phyloP scores from a whole-genome alignment of 768 basidiomycete genomes.

The Mycena pura region DNA sequence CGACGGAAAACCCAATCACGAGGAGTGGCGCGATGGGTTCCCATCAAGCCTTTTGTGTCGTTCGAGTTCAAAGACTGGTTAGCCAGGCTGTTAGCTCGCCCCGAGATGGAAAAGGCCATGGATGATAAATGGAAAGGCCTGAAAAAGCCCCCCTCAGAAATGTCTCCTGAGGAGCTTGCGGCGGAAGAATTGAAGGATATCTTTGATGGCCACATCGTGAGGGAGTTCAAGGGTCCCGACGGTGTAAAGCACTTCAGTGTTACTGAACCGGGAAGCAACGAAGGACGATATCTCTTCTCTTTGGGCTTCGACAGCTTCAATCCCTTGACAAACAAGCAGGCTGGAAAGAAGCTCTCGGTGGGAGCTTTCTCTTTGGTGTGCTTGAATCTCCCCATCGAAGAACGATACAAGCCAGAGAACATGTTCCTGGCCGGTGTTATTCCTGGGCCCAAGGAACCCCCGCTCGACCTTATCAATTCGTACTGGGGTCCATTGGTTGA shows the following conservation, averaged over 20 bases:
- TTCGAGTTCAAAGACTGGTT: neutral
- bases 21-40: neutral
- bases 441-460: neutral
- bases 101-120: neutral
- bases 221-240: neutral
- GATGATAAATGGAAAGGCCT: neutral
- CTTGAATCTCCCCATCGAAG: neutral
- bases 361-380: neutral
- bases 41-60: neutral
- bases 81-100: neutral
- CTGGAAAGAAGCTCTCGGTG: neutral
- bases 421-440: neutral
- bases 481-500: neutral
- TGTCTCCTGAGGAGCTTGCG: neutral
- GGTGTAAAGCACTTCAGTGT: neutral
- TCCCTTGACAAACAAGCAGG: neutral
- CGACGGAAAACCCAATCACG: neutral
- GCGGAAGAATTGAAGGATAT: neutral
- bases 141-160: neutral
- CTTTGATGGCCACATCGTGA: neutral
- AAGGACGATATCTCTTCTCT: neutral
- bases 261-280: neutral
- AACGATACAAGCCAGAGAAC: conserved; percentile 33
- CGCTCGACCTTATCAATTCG: conserved; percentile 28
- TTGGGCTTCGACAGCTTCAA: neutral